Evolutionary conservation across 2,329 filamentous ascomycete genomes (phyloP), one percentile per base, ranked within the genome.

Genomic region (Microdochium nivale): DNA sequence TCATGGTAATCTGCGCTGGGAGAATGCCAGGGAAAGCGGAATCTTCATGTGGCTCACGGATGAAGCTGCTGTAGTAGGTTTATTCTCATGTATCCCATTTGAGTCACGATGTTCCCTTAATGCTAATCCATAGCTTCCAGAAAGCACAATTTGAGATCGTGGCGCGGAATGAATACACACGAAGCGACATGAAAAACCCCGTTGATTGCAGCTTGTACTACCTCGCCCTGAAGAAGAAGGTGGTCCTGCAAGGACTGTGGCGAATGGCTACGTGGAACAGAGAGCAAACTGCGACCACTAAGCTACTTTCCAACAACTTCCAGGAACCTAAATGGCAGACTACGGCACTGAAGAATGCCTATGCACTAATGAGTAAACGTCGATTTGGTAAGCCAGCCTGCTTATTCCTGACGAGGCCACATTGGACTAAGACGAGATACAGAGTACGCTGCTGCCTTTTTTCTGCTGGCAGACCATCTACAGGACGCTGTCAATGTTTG

Each of bases 381-480:
- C 79, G 94, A 49, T 96, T 96, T 65, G 81, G 87, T 90, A 68
- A 63, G 77, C 62, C 9, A 19, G 24, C 11, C 16, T 25, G 11
- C 37, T 25, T 25, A 33, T 4, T 21, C 30, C 21, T 21, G n/a
- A 3, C 19, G 23, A 25, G n/a, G n/a, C 35, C 2, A 16, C 8
- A 25, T 25, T 37, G 46, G 49, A 63, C 40, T 30, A 30, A 65
- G 56, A 73, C 75, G 83, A 64, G 83, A 1, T 21, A 50, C 51
- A 90, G 90, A 89, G 69, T 99, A 99, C 63, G 91, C 94, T 2
- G 94, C 92, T 1, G 88, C 94, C 0, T 99, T 97, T 70, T 99
- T 99, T 72, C 75, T 99, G 5, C 77, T 99, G 1, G 95, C 88
- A 2, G 90, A 91, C 58, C 86, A 87, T 61, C 74, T 96, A 1